Base-by-base conservation (phyloP, 2,329 filamentous ascomycete genomes). In the Parastagonospora avenae region DNA sequence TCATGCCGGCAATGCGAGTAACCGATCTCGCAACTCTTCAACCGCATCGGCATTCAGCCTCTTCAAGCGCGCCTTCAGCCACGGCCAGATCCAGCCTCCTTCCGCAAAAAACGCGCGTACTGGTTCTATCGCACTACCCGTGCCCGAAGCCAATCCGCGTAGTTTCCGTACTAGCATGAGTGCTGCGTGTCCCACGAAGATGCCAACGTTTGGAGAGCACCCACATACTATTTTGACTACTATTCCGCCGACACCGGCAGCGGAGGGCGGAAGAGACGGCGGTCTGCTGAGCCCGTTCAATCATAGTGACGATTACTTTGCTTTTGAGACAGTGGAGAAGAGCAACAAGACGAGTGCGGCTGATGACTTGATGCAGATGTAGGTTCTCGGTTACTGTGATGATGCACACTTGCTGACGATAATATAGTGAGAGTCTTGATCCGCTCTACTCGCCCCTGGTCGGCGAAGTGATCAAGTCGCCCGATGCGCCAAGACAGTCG, bases 171-270 rank as follows among this genome's bases (percentile, higher is more conserved):
- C 63, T 37, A 70, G 64, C 48, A 65, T 69, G 54, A 70, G 60
- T 36, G 63, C 65, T 30, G 71, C 75, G 5, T 76, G 68, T 50
- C 75, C 76, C 1, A 77, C 71, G 1, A 70, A 64, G 36, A 70
- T 77, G 66, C 67, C 74, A 2, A 66, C 46, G 27, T 62, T 66
- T 40, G 52, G 63, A 14, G 65, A 67, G 8, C 59, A 66, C 52
- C 64, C 59, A 8, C 59, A 63, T 27, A 74, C 73, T 2, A 60
- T 68, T 30, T 52, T 78, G 40, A 64, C 65, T 8, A 70, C 72
- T 0, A 76, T 78, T 28, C 74, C 75, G n/a, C 74, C 71, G 2
- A 79, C 74, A 5, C 74, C 75, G n/a, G 46, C 60, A 12, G 42
- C 42, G 8, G 67, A 71, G 9, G 42, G 48, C 11, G 54, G 58